Evolutionary conservation across 2,329 filamentous ascomycete species (phyloP).

Genomic region (Grosmannia huntii): DNA sequence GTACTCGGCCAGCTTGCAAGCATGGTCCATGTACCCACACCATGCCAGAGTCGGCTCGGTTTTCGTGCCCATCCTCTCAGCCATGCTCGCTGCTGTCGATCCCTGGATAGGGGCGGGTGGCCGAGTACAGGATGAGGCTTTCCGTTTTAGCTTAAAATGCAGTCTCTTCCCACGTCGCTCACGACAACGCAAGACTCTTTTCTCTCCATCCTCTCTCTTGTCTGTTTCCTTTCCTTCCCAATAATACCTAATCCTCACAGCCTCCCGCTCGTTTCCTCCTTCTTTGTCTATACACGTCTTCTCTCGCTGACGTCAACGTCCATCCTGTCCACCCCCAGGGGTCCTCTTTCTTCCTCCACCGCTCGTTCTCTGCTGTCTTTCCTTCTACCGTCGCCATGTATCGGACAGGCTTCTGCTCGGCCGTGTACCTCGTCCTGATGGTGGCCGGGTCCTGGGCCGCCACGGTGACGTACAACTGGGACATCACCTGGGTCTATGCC

Average conservation of each 20-base stretch:
- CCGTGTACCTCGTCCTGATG: slow-evolving; percentile 9
- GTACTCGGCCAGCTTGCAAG: too few species aligned
- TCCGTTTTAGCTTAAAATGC: neutral
- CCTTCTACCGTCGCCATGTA: neutral
- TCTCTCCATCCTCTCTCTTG: neutral
- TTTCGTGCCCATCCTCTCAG: neutral
- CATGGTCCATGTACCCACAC: too few species aligned
- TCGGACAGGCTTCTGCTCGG: neutral
- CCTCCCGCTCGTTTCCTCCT: neutral
- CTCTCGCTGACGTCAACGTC: neutral
- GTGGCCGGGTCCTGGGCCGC: slow-evolving; percentile 16
- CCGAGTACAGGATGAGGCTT: neutral
- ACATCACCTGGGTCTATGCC: slow-evolving; percentile 26
- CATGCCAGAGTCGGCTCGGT: neutral
- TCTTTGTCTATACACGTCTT: neutral
- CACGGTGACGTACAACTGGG: slow-evolving; percentile 25
- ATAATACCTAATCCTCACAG: neutral
- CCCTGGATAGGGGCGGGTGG: neutral
- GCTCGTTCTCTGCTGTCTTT: too few species aligned
- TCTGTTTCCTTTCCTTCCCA: neutral
- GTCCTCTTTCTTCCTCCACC: too few species aligned
- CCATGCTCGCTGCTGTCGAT: neutral
- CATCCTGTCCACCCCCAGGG: too few species aligned
- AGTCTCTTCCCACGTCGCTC: neutral
- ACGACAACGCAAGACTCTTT: neutral